These are phyloP conservation scores for Podaxis sp. DNA, from an alignment of 768 basidiomycete genomes.

Conservation along the genomic window DNA sequence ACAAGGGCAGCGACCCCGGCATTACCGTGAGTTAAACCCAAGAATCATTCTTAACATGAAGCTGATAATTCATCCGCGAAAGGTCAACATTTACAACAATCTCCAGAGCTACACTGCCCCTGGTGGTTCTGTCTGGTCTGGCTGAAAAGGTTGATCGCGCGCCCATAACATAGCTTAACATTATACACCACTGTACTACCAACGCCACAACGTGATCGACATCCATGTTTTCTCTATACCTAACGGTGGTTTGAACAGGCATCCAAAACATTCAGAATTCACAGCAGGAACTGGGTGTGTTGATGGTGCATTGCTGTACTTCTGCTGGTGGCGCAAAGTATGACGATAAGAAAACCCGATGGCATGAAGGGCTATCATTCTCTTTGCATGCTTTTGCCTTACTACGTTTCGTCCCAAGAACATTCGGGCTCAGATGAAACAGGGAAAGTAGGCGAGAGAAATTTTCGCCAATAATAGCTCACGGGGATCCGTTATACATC, in stretches of 20 bases:
- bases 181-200: not conserved
- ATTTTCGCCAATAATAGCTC: no score
- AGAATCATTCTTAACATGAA: not conserved
- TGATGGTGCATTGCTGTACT: no score
- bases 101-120: conserved; percentile 48
- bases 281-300: no score
- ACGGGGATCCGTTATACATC: no score
- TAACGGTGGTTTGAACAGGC: not conserved
- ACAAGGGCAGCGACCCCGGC: conserved; percentile 45
- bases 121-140: conserved; percentile 38
- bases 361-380: no score
- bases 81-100: conserved; percentile 55
- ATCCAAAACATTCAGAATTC: no score
- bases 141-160: conserved; percentile 23
- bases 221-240: not conserved
- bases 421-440: no score
- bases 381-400: no score
- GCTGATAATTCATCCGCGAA: conserved; percentile 21
- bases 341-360: no score
- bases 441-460: no score
- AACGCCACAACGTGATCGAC: not conserved
- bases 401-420: no score
- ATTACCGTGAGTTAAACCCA: conserved; percentile 34
- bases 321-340: no score
- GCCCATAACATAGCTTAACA: not conserved